Percentiles rank a stretch among this genome's conserved stretches.
phyloP scores from a whole-genome alignment of 2,329 filamentous ascomycete genomes.

The Talaromyces sp. region DNA sequence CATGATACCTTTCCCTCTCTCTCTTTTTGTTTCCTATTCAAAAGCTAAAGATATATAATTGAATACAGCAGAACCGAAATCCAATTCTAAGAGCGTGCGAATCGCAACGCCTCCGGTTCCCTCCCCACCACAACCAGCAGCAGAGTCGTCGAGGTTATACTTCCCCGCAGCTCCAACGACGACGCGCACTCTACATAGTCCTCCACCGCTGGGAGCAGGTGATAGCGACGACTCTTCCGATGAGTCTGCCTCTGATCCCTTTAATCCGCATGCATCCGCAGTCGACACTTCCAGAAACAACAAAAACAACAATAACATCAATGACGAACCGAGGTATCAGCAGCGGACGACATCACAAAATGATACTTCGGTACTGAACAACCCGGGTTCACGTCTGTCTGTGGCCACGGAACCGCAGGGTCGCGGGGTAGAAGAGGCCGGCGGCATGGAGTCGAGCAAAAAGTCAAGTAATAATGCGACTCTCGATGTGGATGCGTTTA shows the following conservation, averaged over 20 bases:
- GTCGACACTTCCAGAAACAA: not conserved
- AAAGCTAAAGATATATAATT: not conserved
- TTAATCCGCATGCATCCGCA: conserved; percentile 28
- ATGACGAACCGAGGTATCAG: not conserved
- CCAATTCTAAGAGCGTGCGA: conserved; percentile 18
- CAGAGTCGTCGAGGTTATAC: conserved; percentile 8
- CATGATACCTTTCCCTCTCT: not conserved
- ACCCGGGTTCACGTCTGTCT: not conserved
- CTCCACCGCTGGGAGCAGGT: not conserved
- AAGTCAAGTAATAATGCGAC: conserved; percentile 32
- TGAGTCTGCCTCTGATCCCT: conserved; percentile 33
- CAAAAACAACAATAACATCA: not conserved
- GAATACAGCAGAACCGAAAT: conserved; percentile 7
- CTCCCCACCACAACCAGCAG: conserved; percentile 19
- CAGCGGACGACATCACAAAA: not conserved
- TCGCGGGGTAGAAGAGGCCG: not conserved
- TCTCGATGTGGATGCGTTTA: conserved; percentile 75
- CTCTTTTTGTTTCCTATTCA: not conserved
- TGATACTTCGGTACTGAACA: not conserved
- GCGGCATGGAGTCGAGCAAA: not conserved
- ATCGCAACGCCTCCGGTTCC: conserved; percentile 39
- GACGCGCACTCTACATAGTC: not conserved
- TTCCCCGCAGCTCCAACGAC: conserved; percentile 11
- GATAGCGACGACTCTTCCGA: conserved; percentile 27
- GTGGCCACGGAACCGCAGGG: not conserved